phyloP scores from a whole-genome alignment of 768 basidiomycete species.

The Collybiopsis luxurians region DNA sequence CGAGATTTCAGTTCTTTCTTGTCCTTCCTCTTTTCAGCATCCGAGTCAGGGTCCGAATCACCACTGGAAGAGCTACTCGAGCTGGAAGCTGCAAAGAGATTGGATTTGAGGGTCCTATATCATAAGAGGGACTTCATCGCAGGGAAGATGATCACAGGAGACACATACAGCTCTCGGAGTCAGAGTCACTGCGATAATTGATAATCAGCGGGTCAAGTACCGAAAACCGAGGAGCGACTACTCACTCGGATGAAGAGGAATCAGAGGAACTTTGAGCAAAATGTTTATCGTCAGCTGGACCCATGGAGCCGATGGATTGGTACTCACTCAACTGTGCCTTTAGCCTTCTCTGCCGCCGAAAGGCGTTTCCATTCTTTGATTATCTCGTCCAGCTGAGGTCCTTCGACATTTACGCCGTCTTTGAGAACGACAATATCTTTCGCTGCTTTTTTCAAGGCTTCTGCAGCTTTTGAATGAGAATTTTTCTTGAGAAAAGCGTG shows the following conservation, averaged over 20 bases:
- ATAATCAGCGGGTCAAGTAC: not conserved
- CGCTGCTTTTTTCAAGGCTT: slow-evolving; percentile 72
- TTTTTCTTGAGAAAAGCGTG: slow-evolving; percentile 69
- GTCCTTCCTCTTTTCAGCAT: not conserved
- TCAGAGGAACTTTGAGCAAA: no score
- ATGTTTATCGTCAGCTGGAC: no score
- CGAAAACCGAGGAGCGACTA: not conserved
- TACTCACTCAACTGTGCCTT: no score
- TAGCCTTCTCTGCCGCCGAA: slow-evolving; percentile 14
- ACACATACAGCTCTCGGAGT: slow-evolving; percentile 13
- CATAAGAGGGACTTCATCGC: not conserved
- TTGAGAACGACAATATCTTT: slow-evolving; percentile 59
- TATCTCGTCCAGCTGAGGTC: slow-evolving; percentile 62
- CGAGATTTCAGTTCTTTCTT: not conserved
- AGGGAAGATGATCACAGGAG: not conserved
- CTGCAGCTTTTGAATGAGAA: slow-evolving; percentile 67
- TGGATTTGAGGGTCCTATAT: not conserved
- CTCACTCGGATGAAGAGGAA: slow-evolving; percentile 16
- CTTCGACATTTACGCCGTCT: slow-evolving; percentile 45
- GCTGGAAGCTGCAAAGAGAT: not conserved
- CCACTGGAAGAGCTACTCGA: not conserved
- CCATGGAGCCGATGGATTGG: no score
- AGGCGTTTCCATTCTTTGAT: slow-evolving; percentile 60
- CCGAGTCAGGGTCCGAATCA: no score
- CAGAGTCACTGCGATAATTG: slow-evolving; percentile 8